These are phyloP conservation scores for Ceratocystis eucalypticola DNA, from an alignment of 2,329 filamentous ascomycete species.

Conservation along the genomic window DNA sequence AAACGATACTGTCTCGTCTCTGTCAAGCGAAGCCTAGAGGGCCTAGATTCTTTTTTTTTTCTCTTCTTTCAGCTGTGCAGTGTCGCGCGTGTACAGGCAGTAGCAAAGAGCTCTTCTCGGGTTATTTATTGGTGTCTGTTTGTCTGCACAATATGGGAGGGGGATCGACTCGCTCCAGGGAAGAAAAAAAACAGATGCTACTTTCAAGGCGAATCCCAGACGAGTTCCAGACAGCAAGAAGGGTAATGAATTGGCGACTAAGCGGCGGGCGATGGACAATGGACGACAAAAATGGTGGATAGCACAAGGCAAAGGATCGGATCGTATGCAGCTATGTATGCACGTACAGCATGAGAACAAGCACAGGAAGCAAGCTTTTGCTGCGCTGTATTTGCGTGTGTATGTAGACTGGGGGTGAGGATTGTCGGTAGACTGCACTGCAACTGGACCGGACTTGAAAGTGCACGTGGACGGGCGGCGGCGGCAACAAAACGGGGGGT, in stretches of 20 bases:
- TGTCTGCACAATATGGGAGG: neutral
- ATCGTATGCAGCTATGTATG: constrained; percentile 6
- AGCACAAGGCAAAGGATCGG: neutral
- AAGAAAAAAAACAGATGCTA: neutral
- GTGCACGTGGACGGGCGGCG: neutral
- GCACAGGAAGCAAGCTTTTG: neutral
- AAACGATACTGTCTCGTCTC: neutral
- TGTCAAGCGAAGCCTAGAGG: neutral
- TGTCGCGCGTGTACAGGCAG: neutral
- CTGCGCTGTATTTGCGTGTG: neutral
- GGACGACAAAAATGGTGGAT: too few relatives aligned
- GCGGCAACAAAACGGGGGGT: neutral
- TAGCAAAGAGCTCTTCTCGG: neutral
- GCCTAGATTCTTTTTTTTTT: too few relatives aligned
- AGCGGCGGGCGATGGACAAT: too few relatives aligned
- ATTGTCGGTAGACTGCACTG: constrained; percentile 7
- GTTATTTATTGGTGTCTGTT: neutral
- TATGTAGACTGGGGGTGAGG: neutral
- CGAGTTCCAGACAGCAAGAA: neutral
- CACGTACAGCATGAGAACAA: constrained; percentile 1
- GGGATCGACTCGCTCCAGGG: neutral
- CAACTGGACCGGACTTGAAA: constrained; percentile 5
- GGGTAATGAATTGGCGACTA: neutral
- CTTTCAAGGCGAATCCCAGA: neutral
- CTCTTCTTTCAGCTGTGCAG: neutral